Evolutionary conservation across 768 basidiomycete species (phyloP), one percentile per base, ranked within the genome.

Genomic region (Agaricus bisporus): DNA sequence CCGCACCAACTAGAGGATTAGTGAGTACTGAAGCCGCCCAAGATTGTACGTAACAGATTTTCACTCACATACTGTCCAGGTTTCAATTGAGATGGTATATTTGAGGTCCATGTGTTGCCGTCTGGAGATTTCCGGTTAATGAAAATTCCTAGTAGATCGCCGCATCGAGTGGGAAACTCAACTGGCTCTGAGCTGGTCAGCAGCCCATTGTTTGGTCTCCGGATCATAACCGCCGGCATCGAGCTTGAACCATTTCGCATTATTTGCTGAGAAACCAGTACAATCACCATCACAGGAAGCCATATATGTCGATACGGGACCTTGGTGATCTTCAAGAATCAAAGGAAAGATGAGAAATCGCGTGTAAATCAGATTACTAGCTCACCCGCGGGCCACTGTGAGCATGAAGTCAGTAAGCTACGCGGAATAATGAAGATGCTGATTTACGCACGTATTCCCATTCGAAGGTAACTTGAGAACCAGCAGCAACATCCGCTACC

Each of bases 231-330:
- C 76, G 28, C 57, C 68, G 11, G 72, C 73, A 60, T 78, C 75
- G 49, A 79, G 51, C 60, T 78, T 79, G 68, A 78, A 78, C 77
- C 75, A 78, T 50, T 65, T 63, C 15, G 73, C 74, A 41, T 63
- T 58, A 51, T 68, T 68, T 35, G 73, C 70, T 18, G 59, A 56
- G 56, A 74, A 73, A 3, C 58, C 65, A 7, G 71, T 60, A 52
- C 77, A 79, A 49, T 73, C 70, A 20, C 72, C 74, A 50, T 68
- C 68, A 62, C 78, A 79, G 11, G 73, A 73, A 26, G 75, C 66
- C 77, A 79, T 79, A 60, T 78, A 78, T n/a, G 74, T 78, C 25
- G 73, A 74, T 18, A 77, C 71, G 25, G 75, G 76, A 4, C 77
- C 77, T 61, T 73, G 66, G 61, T 78, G 78, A 58, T 77, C 78